A percentile compares a stretch with the other conserved stretches of the same genome.
These are phyloP conservation scores for Phytopythium ostracodes DNA, from an alignment of 352 stramenopile genomes.

Conservation along the genomic window DNA sequence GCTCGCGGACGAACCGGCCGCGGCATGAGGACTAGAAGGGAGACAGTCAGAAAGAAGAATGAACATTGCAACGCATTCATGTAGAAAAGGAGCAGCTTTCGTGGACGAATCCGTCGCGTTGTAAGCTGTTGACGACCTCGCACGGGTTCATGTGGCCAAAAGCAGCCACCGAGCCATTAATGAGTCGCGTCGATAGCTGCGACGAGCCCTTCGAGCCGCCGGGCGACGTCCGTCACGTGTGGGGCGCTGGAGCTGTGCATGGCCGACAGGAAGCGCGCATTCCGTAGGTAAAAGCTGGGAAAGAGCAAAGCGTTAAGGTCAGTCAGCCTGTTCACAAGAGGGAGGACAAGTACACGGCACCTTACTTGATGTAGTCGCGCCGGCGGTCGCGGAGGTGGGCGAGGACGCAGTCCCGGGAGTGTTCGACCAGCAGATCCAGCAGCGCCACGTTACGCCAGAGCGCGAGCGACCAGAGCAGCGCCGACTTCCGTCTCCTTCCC, in stretches of 20 bases:
- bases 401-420: constrained; percentile 19
- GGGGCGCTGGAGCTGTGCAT: constrained; percentile 16
- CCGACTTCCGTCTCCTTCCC: constrained; percentile 6
- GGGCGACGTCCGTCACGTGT: constrained; percentile 27
- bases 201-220: constrained; percentile 30
- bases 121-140: neutral
- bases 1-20: constrained; percentile 63
- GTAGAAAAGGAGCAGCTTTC: neutral
- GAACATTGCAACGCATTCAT: neutral
- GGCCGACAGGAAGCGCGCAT: constrained; percentile 18
- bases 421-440: constrained; percentile 30
- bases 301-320: neutral
- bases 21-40: neutral
- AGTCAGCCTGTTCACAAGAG: neutral
- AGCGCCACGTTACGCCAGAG: constrained; percentile 47
- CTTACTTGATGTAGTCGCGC: constrained; percentile 53
- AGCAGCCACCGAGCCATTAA: neutral
- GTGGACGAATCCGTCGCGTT: too few relatives aligned
- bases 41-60: neutral
- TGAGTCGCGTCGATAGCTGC: constrained; percentile 14
- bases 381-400: constrained; percentile 19
- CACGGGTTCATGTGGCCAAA: too few relatives aligned
- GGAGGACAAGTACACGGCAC: constrained; percentile 2
- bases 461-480: constrained; percentile 21
- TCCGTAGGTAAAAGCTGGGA: constrained; percentile 47